phyloP scores from a whole-genome alignment of 2,329 filamentous ascomycete genomes.

The Pseudogymnoascus sp. region DNA sequence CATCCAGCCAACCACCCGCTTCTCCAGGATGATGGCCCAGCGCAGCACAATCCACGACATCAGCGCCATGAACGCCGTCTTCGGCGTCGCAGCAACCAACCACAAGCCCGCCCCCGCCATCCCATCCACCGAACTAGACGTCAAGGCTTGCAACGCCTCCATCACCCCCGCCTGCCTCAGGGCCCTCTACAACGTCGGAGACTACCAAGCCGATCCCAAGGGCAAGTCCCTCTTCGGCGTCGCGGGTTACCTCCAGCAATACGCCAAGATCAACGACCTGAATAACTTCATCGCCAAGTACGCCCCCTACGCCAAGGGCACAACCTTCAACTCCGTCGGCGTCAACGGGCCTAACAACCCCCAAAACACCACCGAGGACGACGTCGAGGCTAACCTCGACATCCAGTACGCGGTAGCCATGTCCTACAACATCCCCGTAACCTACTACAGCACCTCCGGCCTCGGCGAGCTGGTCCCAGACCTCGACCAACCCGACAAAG shows the following conservation, averaged over 20 bases:
- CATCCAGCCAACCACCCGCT: slow-evolving; percentile 37
- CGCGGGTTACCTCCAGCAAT: slow-evolving; percentile 34
- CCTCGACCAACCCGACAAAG: slow-evolving; percentile 29
- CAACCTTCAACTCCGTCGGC: slow-evolving; percentile 32
- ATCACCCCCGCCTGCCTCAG: slow-evolving; percentile 31
- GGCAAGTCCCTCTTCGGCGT: slow-evolving; percentile 61
- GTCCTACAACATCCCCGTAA: slow-evolving; percentile 45
- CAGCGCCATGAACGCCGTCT: not conserved
- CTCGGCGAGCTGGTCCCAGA: slow-evolving; percentile 46
- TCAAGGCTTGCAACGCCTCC: slow-evolving; percentile 25
- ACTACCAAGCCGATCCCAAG: slow-evolving; percentile 47
- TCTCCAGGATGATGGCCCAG: slow-evolving; percentile 19
- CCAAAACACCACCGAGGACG: slow-evolving; percentile 44
- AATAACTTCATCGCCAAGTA: slow-evolving; percentile 40
- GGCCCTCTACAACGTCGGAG: slow-evolving; percentile 28
- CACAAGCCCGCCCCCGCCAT: not conserved
- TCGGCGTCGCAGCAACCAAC: slow-evolving; percentile 11
- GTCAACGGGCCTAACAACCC: slow-evolving; percentile 35
- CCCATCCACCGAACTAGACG: slow-evolving; percentile 15
- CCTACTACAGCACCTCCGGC: slow-evolving; percentile 51
- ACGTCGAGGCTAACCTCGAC: slow-evolving; percentile 46
- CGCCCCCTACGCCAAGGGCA: slow-evolving; percentile 38
- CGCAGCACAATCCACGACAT: not conserved
- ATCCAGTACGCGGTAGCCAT: slow-evolving; percentile 49
- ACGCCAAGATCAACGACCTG: slow-evolving; percentile 32